Conservation (phyloP, 2,329 filamentous ascomycete species). For the Metarhizium robertsii region DNA sequence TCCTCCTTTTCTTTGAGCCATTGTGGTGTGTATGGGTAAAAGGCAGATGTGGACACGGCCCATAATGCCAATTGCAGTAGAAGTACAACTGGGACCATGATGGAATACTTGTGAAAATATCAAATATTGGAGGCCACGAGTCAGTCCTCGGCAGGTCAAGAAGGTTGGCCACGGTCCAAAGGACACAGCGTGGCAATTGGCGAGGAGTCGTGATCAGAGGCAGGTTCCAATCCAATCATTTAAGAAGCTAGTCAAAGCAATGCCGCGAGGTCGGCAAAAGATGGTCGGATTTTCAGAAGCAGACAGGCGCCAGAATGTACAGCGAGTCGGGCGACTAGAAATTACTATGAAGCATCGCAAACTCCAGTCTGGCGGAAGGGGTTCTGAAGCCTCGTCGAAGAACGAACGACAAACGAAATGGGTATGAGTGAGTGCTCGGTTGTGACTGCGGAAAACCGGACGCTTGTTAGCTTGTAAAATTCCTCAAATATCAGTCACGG, state of each 20-base stretch:
- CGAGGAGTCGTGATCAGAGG: background rate
- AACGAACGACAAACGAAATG: constrained; percentile 6
- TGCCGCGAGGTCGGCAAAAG: background rate
- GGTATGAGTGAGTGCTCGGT: background rate
- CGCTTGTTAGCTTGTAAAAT: background rate
- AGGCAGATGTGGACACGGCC: constrained; percentile 34
- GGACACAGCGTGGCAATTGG: background rate
- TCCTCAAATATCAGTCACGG: background rate
- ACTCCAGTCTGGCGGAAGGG: background rate
- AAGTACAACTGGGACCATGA: constrained; percentile 30
- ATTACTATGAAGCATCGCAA: constrained; percentile 9
- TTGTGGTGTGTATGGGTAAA: constrained; percentile 35
- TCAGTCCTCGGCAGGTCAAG: background rate
- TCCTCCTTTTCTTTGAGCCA: constrained; percentile 23
- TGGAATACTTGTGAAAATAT: constrained; percentile 10
- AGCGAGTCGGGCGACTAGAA: constrained; percentile 7
- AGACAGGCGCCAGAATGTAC: background rate
- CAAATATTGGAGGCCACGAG: constrained; percentile 2
- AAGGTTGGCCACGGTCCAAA: background rate
- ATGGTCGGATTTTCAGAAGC: background rate
- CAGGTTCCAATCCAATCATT: constrained; percentile 1
- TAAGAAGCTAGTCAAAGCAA: background rate
- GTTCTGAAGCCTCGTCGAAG: background rate
- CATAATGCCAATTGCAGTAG: constrained; percentile 39
- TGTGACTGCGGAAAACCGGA: background rate